Conservation (phyloP, 2,329 filamentous ascomycete genomes). For the Aspergillus puulaauensis region DNA sequence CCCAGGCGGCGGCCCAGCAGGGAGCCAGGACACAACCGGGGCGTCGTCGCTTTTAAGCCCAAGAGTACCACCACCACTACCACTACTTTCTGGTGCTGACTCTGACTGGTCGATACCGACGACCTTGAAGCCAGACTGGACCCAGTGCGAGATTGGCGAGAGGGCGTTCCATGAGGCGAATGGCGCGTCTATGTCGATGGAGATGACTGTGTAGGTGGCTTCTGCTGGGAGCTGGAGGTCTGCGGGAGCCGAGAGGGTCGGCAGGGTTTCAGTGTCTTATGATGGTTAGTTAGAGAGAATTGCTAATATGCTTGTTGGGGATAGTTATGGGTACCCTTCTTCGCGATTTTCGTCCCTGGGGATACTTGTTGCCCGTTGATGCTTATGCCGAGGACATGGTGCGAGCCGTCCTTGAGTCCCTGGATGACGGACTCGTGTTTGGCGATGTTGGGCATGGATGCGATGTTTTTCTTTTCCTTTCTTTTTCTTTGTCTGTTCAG, state of each 20-base stretch:
- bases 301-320: not conserved
- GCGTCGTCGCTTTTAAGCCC: not conserved
- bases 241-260: not conserved
- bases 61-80: too few species aligned
- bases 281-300: not conserved
- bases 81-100: too few species aligned
- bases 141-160: not conserved
- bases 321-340: not conserved
- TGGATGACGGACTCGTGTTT: not conserved
- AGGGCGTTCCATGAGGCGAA: not conserved
- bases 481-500: too few species aligned
- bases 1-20: not conserved
- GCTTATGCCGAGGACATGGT: not conserved
- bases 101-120: too few species aligned
- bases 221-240: not conserved
- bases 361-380: not conserved
- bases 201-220: not conserved
- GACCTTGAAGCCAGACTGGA: not conserved
- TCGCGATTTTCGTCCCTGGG: not conserved
- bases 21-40: not conserved
- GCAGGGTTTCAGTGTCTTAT: not conserved
- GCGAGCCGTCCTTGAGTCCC: not conserved
- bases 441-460: not conserved
- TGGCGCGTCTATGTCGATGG: not conserved
- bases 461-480: too few species aligned